Percentiles rank a stretch among this genome's conserved stretches.
Conservation (phyloP, 108 stramenopile genomes). For the Nitzschia sp. region DNA sequence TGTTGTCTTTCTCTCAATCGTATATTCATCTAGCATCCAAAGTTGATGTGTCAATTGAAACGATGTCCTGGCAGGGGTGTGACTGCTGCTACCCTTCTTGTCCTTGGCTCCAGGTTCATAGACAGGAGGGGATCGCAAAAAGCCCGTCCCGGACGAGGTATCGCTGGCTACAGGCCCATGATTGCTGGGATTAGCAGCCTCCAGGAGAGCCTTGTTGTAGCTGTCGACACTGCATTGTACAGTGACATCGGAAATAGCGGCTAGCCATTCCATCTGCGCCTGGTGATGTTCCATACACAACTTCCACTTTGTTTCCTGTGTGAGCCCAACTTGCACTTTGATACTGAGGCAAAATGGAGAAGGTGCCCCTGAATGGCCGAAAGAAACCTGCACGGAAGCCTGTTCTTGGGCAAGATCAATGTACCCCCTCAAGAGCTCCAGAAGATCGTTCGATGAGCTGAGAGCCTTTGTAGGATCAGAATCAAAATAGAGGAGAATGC, state of each 20-base stretch:
- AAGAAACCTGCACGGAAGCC: slow-evolving; percentile 43
- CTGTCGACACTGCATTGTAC: slow-evolving; percentile 47
- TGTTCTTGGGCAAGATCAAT: slow-evolving; percentile 59
- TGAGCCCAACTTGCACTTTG: slow-evolving; percentile 24
- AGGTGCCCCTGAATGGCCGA: slow-evolving; percentile 49
- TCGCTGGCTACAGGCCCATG: neutral
- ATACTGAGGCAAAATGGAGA: slow-evolving; percentile 59
- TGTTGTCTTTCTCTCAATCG: slow-evolving; percentile 6
- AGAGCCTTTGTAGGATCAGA: slow-evolving; percentile 11
- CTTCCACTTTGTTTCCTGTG: slow-evolving; percentile 65
- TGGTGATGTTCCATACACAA: slow-evolving; percentile 54
- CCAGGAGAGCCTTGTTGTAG: slow-evolving; percentile 46
- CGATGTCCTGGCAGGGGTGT: neutral
- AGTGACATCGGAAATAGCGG: slow-evolving; percentile 53
- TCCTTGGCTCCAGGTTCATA: slow-evolving; percentile 25
- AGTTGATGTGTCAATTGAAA: slow-evolving; percentile 18
- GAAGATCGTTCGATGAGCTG: slow-evolving; percentile 16
- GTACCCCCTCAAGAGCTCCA: slow-evolving; percentile 47
- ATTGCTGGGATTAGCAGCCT: slow-evolving; percentile 30
- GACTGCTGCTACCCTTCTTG: neutral
- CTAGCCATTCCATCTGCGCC: slow-evolving; percentile 59
- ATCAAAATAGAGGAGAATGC: slow-evolving; percentile 40
- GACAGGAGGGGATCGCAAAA: slow-evolving; percentile 14
- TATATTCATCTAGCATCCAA: slow-evolving; percentile 11
- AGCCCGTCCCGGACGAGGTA: neutral